Base-by-base conservation (phyloP, 768 basidiomycete species). In the Lanmaoa pseudosensibilis region DNA sequence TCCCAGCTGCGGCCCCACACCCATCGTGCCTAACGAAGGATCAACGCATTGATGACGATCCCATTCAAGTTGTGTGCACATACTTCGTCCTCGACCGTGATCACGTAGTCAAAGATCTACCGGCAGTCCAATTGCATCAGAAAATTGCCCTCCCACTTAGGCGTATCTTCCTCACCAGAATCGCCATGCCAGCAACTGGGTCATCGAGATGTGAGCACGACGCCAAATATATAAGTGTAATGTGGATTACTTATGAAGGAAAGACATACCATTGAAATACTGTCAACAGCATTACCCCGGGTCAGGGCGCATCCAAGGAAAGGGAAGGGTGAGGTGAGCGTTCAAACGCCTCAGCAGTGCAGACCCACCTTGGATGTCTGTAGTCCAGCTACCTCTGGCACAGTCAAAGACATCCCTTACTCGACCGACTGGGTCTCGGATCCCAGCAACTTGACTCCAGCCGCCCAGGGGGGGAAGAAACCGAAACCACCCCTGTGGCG, bases 1-100 rank as follows among this genome's bases (percentile, higher is more conserved):
- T 56, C 55, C 63, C 65, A 66, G 23, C 18, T 34, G n/a, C 60
- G 56, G 4, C 47, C 44, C 65, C 63, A 68, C 3, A 68, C 48
- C 57, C 57, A 66, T n/a, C 37, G 52, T 23, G 30, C 63, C 65
- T 66, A 27, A 40, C 4, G 11, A 30, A 32, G 5, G 5, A n/a
- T 61, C 11, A 50, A 16, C 5, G 7, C 16, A 37, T n/a, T 25
- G 5, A 34, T 13, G 16, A 19, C 16, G 12, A 37, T 11, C 18
- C 2, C 8, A 27, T 18, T n/a, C n/a, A n/a, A n/a, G n/a, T n/a
- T 23, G 13, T 5, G 8, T 21, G 16, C 1, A 51, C 59, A 15
- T 32, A 54, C 61, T 34, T 62, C 55, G 25, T 57, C 55, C 36
- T 57, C 55, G 12, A 51, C 13, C 6, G 61, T 62, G 13, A 62